Conservation (phyloP, 2,329 filamentous ascomycete species). For the Monosporascus cannonballus region DNA sequence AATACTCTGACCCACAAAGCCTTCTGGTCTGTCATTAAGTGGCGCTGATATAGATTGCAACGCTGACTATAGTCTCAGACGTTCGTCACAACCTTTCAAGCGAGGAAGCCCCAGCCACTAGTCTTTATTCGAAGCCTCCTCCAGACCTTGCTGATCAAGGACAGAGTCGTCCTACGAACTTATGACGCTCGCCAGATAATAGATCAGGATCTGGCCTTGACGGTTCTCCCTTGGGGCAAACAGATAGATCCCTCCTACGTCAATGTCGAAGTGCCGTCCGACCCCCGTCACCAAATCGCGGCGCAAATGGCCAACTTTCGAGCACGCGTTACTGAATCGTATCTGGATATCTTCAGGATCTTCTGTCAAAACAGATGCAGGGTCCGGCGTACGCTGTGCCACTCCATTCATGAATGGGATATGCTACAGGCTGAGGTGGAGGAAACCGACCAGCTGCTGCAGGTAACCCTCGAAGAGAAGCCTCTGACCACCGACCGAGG, state of each 20-base stretch:
- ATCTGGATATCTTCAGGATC: slow-evolving; percentile 76
- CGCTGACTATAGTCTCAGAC: slow-evolving; percentile 43
- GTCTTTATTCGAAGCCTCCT: slow-evolving; percentile 78
- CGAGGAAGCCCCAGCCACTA: slow-evolving; percentile 73
- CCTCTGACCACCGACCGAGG: slow-evolving; percentile 40
- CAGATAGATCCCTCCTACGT: slow-evolving; percentile 72
- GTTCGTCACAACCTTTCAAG: slow-evolving; percentile 68
- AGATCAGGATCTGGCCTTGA: slow-evolving; percentile 72
- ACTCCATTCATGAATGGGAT: slow-evolving; percentile 79
- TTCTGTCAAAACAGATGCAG: slow-evolving; percentile 88
- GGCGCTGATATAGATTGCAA: slow-evolving; percentile 4
- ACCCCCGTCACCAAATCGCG: slow-evolving; percentile 68
- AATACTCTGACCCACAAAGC: slow-evolving; percentile 62
- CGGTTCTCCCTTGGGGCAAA: slow-evolving; percentile 65
- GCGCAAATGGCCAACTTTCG: slow-evolving; percentile 67
- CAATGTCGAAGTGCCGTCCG: slow-evolving; percentile 65
- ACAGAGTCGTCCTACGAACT: slow-evolving; percentile 61
- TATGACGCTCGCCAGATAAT: slow-evolving; percentile 69
- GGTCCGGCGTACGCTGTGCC: slow-evolving; percentile 81
- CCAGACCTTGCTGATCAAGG: slow-evolving; percentile 68
- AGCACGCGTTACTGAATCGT: slow-evolving; percentile 58
- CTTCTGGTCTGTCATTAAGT: slow-evolving; percentile 50
- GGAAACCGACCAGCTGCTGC: slow-evolving; percentile 64
- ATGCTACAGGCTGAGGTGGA: slow-evolving; percentile 75
- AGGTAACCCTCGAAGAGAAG: slow-evolving; percentile 53